Evolutionary conservation across 31 red algal species (phyloP).

Genomic region (Asparagopsis taxiformis): DNA sequence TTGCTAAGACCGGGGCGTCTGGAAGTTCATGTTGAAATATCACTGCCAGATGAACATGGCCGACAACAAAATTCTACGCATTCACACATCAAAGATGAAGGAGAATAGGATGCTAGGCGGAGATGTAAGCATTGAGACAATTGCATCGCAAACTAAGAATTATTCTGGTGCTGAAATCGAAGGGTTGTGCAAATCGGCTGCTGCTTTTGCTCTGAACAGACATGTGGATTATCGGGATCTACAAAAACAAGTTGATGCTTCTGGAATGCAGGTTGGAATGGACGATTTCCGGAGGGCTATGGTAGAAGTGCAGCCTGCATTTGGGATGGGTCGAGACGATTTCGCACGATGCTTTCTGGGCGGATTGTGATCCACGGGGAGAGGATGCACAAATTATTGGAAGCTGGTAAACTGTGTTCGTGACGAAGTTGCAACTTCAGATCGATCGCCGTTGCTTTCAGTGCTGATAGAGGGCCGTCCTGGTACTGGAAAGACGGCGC

Average conservation of each 20-base stretch:
- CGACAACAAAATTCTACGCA: constrained; percentile 94
- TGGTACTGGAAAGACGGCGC: constrained; percentile 98
- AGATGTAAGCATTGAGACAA: constrained; percentile 76
- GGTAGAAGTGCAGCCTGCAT: constrained; percentile 92
- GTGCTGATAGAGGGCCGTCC: constrained; percentile 92
- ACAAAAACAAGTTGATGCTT: constrained; percentile 80
- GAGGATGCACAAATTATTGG: constrained; percentile 64
- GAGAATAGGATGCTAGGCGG: constrained; percentile 81
- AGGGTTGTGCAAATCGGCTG: constrained; percentile 98
- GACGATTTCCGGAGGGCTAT: constrained; percentile 93
- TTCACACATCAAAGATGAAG: constrained; percentile 97
- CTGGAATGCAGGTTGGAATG: constrained; percentile 78
- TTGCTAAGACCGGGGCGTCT: constrained; percentile 94
- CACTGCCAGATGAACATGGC: constrained; percentile 94
- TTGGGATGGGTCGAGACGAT: constrained; percentile 88
- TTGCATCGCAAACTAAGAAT: constrained; percentile 92
- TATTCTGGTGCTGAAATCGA: constrained; percentile 99
- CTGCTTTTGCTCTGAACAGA: constrained; percentile 93
- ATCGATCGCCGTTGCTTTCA: constrained; percentile 87
- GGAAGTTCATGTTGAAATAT: constrained; percentile 99
- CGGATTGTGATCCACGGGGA: constrained; percentile 91
- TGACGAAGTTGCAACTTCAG: constrained; percentile 82
- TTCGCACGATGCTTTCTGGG: constrained; percentile 93
- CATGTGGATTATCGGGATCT: constrained; percentile 95
- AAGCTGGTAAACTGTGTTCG: constrained; percentile 87